Evolutionary conservation across 2,329 filamentous ascomycete genomes (phyloP).

Genomic region (Botrytis porri): DNA sequence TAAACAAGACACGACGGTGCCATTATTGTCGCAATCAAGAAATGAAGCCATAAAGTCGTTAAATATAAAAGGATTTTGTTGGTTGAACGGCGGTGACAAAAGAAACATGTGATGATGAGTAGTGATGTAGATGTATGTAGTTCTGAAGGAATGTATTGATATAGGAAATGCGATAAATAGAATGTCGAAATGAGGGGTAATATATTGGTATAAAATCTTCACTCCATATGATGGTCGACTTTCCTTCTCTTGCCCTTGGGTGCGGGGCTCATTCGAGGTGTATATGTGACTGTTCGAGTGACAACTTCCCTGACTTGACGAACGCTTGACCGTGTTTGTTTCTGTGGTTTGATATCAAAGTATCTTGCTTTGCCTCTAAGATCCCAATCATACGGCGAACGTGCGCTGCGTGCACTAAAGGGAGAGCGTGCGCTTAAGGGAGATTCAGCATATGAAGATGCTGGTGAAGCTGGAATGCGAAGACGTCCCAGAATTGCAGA

Average conservation of each 20-base stretch:
- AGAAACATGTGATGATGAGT: conserved; percentile 13
- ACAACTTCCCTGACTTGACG: conserved; percentile 83
- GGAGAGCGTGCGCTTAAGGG: conserved; percentile 60
- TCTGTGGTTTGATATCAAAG: conserved; percentile 55
- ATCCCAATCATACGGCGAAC: conserved; percentile 78
- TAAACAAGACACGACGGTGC: conserved; percentile 18
- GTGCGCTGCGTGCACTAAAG: conserved; percentile 61
- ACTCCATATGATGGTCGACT: conserved; percentile 44
- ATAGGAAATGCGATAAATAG: background rate
- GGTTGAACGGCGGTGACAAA: conserved; percentile 2
- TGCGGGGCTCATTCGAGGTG: conserved; percentile 79
- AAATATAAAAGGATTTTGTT: conserved; percentile 22
- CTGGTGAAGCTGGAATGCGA: conserved; percentile 74
- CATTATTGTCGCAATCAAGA: conserved; percentile 32
- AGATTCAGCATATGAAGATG: conserved; percentile 64
- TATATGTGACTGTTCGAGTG: conserved; percentile 92
- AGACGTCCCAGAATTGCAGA: conserved; percentile 58
- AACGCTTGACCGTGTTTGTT: conserved; percentile 58
- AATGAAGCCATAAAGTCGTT: conserved; percentile 33
- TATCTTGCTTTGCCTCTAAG: conserved; percentile 64
- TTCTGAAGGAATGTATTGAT: background rate
- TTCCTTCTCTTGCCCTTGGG: conserved; percentile 92
- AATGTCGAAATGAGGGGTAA: conserved; percentile 7
- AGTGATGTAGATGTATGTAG: conserved; percentile 15
- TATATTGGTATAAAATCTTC: conserved; percentile 24